phyloP scores from a whole-genome alignment of 257 asterid species.

The Lycium ferocissimum region DNA sequence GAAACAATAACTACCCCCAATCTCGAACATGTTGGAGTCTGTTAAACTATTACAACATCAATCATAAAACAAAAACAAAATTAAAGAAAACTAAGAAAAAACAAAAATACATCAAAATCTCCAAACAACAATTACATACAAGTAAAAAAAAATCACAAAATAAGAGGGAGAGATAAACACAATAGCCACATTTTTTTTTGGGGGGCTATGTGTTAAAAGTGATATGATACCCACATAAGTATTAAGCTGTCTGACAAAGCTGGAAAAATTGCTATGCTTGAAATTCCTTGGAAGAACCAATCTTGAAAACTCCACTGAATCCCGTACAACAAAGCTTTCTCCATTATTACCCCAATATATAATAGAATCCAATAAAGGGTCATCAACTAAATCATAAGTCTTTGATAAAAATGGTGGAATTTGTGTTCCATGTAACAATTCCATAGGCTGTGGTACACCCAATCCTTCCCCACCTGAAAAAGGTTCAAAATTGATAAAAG shows the following conservation, averaged over 20 bases:
- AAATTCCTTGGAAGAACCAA: conserved; percentile 67
- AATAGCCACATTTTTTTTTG: conserved; percentile 28
- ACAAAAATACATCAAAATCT: conserved; percentile 27
- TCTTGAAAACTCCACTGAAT: conserved; percentile 70
- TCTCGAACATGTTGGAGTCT: neutral
- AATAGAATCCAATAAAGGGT: conserved; percentile 59
- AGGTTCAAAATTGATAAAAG: conserved; percentile 44
- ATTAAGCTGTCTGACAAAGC: conserved; percentile 96
- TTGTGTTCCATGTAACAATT: conserved; percentile 56
- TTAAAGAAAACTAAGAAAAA: neutral
- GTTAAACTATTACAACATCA: neutral
- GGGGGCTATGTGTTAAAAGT: conserved; percentile 38
- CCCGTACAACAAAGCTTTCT: conserved; percentile 83
- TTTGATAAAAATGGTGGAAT: conserved; percentile 79
- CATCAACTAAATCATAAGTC: conserved; percentile 84
- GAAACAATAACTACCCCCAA: too few relatives aligned
- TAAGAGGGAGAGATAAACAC: conserved; percentile 22
- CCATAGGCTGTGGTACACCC: conserved; percentile 64
- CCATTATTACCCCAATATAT: conserved; percentile 80
- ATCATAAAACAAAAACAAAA: conserved; percentile 26
- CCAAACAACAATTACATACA: conserved; percentile 28
- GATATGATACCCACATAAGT: conserved; percentile 88
- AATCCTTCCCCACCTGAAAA: neutral
- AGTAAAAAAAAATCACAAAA: neutral
- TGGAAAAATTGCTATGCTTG: conserved; percentile 93